These are phyloP conservation scores for Podospora australis DNA, from an alignment of 495 filamentous ascomycete species.

Conservation along the genomic window DNA sequence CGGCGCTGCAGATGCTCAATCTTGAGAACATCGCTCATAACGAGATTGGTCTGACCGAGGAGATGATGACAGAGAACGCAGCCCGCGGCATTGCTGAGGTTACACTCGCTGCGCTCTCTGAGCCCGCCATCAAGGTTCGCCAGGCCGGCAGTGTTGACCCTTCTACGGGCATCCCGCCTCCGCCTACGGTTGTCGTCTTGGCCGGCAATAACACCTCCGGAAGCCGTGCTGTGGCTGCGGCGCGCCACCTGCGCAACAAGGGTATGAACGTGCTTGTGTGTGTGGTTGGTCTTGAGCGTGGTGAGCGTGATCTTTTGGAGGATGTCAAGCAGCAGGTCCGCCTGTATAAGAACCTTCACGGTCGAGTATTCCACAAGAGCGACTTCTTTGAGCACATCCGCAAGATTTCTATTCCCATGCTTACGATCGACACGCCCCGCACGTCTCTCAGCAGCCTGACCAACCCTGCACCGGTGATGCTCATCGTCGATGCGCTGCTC, in stretches of 20 bases:
- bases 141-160: constrained; percentile 32
- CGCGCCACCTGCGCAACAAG: constrained; percentile 77
- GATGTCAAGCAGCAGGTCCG: constrained; percentile 67
- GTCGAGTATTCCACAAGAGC: constrained; percentile 53
- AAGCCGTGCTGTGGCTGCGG: constrained; percentile 75
- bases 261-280: constrained; percentile 72
- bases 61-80: constrained; percentile 86
- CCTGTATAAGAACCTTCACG: constrained; percentile 71
- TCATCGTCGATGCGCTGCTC: constrained; percentile 85
- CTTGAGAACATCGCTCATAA: constrained; percentile 80
- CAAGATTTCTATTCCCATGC: constrained; percentile 31
- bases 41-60: constrained; percentile 78
- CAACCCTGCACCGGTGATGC: constrained; percentile 51
- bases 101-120: constrained; percentile 55
- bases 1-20: constrained; percentile 79
- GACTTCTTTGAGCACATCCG: constrained; percentile 47
- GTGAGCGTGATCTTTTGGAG: constrained; percentile 57
- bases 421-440: constrained; percentile 33
- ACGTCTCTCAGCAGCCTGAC: constrained; percentile 25
- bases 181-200: constrained; percentile 66
- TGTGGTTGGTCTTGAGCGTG: constrained; percentile 72
- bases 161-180: constrained; percentile 24
- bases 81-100: constrained; percentile 82
- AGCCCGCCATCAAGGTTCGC: constrained; percentile 48
- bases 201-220: constrained; percentile 86